Conservation (phyloP, 441 rosid genomes). For the Populus hybrid region DNA sequence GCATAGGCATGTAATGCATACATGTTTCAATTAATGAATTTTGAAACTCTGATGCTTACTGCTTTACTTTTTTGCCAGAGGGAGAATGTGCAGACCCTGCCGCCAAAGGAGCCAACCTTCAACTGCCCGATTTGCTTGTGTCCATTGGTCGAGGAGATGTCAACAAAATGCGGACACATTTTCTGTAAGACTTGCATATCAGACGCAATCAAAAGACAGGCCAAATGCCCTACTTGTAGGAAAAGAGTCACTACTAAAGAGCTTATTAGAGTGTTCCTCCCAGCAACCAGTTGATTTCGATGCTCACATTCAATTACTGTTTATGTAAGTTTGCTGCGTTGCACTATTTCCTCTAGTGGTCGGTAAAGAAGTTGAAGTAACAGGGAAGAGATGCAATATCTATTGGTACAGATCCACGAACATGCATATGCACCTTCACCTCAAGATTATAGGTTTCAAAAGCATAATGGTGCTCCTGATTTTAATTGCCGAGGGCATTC, state of each 20-base stretch:
- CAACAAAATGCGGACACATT: constrained; percentile 96
- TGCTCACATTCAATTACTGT: constrained; percentile 16
- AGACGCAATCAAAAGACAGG: constrained; percentile 52
- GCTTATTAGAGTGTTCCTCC: constrained; percentile 86
- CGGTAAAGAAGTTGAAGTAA: neutral
- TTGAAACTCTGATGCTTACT: constrained; percentile 7
- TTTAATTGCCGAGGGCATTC: neutral
- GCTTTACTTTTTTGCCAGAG: constrained; percentile 36
- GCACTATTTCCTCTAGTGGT: neutral
- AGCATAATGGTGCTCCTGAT: neutral
- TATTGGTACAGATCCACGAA: neutral
- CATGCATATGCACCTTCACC: neutral
- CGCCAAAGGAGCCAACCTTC: constrained; percentile 67
- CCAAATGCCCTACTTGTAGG: constrained; percentile 90
- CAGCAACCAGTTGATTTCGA: constrained; percentile 52
- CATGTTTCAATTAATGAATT: neutral
- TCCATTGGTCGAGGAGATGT: constrained; percentile 63
- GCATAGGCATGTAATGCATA: neutral
- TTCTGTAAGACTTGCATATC: constrained; percentile 82
- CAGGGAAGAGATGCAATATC: neutral
- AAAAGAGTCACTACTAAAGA: constrained; percentile 53
- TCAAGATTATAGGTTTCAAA: too few species aligned
- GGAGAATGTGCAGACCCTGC: constrained; percentile 28
- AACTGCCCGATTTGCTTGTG: constrained; percentile 89
- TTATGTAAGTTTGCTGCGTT: constrained; percentile 34